A percentile compares a stretch with the other conserved stretches of the same genome.
Conservation (phyloP, 495 filamentous ascomycete genomes). For the Aspergillus homomorphus region DNA sequence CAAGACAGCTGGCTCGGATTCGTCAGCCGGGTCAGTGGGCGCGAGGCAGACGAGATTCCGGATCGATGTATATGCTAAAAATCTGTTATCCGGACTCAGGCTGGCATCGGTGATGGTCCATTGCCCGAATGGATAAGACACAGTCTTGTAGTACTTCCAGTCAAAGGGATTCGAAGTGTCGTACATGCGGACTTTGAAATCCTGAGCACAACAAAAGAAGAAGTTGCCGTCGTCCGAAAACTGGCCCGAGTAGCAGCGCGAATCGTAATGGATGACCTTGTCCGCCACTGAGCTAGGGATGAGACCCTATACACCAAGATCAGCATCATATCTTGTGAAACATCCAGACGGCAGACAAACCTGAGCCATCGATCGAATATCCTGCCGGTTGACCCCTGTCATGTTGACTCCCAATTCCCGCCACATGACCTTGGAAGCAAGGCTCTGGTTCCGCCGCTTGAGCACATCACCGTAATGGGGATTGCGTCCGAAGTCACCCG, state of each 20-base stretch:
- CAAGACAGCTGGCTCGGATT: slow-evolving; percentile 69
- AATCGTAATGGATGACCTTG: slow-evolving; percentile 81
- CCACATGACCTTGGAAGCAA: slow-evolving; percentile 68
- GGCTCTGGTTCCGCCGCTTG: slow-evolving; percentile 54
- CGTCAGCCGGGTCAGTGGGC: slow-evolving; percentile 77
- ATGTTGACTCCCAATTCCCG: slow-evolving; percentile 70
- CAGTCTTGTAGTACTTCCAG: slow-evolving; percentile 95
- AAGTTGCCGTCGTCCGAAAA: slow-evolving; percentile 97
- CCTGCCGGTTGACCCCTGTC: slow-evolving; percentile 48
- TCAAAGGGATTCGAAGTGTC: slow-evolving; percentile 94
- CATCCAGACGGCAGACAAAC: slow-evolving; percentile 33
- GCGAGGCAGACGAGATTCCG: slow-evolving; percentile 78
- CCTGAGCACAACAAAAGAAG: slow-evolving; percentile 92
- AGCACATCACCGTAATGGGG: slow-evolving; percentile 47
- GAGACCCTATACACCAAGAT: slow-evolving; percentile 41
- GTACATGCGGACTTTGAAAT: slow-evolving; percentile 94
- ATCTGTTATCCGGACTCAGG: slow-evolving; percentile 86
- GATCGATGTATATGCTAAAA: slow-evolving; percentile 86
- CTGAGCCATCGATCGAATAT: slow-evolving; percentile 63
- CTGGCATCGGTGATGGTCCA: slow-evolving; percentile 97
- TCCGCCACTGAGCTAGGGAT: slow-evolving; percentile 75
- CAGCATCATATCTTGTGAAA: slow-evolving; percentile 5
- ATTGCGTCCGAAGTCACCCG: slow-evolving; percentile 70
- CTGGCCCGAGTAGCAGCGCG: slow-evolving; percentile 88
- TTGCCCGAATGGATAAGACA: slow-evolving; percentile 76